Conservation (phyloP, 2,329 filamentous ascomycete species). For the Penicillium sp. region DNA sequence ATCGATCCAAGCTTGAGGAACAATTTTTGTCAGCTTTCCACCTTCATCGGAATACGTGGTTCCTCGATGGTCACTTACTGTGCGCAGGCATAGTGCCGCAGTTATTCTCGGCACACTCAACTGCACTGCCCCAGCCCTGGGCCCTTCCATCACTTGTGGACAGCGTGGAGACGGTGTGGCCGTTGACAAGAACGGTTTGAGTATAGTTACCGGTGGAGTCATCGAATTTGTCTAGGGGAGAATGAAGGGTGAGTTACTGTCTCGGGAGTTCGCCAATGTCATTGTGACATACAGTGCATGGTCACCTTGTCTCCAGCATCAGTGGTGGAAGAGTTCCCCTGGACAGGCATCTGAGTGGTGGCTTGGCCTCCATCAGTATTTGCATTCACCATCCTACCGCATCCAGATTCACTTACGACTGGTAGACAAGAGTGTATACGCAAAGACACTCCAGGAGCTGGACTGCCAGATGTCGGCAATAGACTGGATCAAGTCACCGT, state of each 20-base stretch:
- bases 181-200: constrained; percentile 43
- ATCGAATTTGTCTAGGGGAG: constrained; percentile 39
- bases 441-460: constrained; percentile 46
- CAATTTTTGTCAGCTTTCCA: too few species aligned
- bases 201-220: constrained; percentile 45
- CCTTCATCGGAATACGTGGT: too few species aligned
- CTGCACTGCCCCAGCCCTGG: constrained; percentile 47
- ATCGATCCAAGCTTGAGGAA: constrained; percentile 38
- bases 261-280: too few species aligned
- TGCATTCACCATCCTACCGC: too few species aligned
- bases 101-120: constrained; percentile 43
- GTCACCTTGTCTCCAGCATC: constrained; percentile 38
- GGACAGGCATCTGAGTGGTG: constrained; percentile 35
- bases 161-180: constrained; percentile 43
- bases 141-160: constrained; percentile 49
- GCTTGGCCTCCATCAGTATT: constrained; percentile 13
- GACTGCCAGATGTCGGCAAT: constrained; percentile 45
- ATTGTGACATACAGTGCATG: constrained; percentile 38
- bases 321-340: constrained; percentile 32
- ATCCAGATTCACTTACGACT: constrained; percentile 8
- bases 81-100: constrained; percentile 47
- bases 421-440: constrained; percentile 22
- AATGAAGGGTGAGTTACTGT: background rate
- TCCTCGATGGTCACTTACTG: constrained; percentile 22
- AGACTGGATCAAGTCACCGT: constrained; percentile 52